Conservation (phyloP, 2,329 filamentous ascomycete species). For the Tolypocladium sp. region DNA sequence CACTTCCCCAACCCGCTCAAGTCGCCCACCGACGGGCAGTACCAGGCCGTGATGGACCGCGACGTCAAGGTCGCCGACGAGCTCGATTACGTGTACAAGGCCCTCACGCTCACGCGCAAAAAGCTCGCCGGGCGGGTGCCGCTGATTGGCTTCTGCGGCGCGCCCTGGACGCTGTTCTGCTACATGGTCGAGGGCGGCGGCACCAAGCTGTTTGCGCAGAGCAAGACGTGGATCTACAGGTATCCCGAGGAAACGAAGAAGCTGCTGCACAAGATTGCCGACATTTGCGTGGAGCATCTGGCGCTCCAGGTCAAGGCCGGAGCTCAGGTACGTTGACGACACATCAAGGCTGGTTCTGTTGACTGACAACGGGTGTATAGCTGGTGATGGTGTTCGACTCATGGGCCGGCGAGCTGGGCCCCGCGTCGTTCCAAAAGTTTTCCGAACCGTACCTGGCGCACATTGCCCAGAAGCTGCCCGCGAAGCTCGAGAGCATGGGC, state of each 20-base stretch:
- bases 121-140: constrained; percentile 86
- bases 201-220: constrained; percentile 87
- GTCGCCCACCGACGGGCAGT: constrained; percentile 75
- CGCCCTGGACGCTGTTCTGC: constrained; percentile 92
- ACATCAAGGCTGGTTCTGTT: background rate
- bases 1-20: constrained; percentile 82
- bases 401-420: constrained; percentile 91
- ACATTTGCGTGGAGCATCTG: constrained; percentile 90
- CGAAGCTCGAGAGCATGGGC: constrained; percentile 61
- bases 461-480: constrained; percentile 74
- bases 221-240: constrained; percentile 94
- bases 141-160: constrained; percentile 91
- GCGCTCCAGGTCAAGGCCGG: constrained; percentile 88
- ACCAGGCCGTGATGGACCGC: constrained; percentile 63
- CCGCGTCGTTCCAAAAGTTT: constrained; percentile 73
- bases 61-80: constrained; percentile 78
- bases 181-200: constrained; percentile 99
- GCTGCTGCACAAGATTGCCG: constrained; percentile 82
- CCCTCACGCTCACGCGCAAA: constrained; percentile 81
- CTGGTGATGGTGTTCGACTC: constrained; percentile 96
- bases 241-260: constrained; percentile 73
- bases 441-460: constrained; percentile 77
- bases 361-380: constrained; percentile 24
- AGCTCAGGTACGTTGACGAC: constrained; percentile 55
- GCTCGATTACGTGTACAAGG: constrained; percentile 90